phyloP scores from a whole-genome alignment of 2,329 filamentous ascomycete genomes.

The Xylaria digitata region DNA sequence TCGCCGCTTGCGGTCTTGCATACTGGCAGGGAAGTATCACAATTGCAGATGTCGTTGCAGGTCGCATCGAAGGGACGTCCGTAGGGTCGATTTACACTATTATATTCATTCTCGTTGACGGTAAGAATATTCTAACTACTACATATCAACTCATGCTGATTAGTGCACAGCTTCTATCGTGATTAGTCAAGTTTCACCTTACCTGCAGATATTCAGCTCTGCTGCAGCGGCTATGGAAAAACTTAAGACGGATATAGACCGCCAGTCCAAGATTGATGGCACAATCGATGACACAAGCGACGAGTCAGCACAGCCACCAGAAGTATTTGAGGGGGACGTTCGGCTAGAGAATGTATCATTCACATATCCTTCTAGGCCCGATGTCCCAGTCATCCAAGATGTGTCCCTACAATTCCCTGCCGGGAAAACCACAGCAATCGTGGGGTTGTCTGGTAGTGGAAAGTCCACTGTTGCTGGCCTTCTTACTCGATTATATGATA shows the following conservation, averaged over 20 bases:
- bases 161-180: slow-evolving; percentile 62
- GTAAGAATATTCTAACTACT: slow-evolving; percentile 46
- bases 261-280: slow-evolving; percentile 57
- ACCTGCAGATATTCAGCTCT: slow-evolving; percentile 68
- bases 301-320: slow-evolving; percentile 57
- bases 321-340: slow-evolving; percentile 56
- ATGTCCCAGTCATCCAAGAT: slow-evolving; percentile 52
- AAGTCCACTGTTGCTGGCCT: slow-evolving; percentile 65
- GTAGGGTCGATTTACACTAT: slow-evolving; percentile 69
- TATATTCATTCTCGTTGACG: slow-evolving; percentile 72
- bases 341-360: slow-evolving; percentile 53
- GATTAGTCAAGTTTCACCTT: slow-evolving; percentile 69
- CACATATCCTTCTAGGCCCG: slow-evolving; percentile 54
- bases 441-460: slow-evolving; percentile 62
- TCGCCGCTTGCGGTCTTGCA: slow-evolving; percentile 71
- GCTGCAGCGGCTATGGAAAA: slow-evolving; percentile 66
- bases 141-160: slow-evolving; percentile 41
- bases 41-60: slow-evolving; percentile 55
- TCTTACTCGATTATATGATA: slow-evolving; percentile 68
- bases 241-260: slow-evolving; percentile 65
- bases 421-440: slow-evolving; percentile 59
- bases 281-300: slow-evolving; percentile 50
- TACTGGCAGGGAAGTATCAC: slow-evolving; percentile 71
- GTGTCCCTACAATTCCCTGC: slow-evolving; percentile 51
- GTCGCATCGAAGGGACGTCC: slow-evolving; percentile 50